A percentile compares a stretch with the other conserved stretches of the same genome.
phyloP scores from a whole-genome alignment of 2,329 filamentous ascomycete species.

The Colletotrichum cuscutae region DNA sequence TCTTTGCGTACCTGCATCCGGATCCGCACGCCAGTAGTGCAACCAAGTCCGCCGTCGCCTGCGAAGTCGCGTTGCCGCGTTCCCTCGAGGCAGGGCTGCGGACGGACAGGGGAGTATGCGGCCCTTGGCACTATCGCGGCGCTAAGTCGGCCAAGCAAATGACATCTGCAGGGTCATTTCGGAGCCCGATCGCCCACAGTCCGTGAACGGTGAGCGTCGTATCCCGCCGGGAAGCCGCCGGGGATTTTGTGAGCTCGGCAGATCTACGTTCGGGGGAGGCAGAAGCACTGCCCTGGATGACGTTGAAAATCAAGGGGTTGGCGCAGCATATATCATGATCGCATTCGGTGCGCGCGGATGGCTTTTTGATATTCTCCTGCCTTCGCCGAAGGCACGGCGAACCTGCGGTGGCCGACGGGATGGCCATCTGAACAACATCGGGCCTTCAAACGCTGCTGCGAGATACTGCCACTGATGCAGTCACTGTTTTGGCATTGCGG shows the following conservation, averaged over 20 bases:
- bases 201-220: background rate
- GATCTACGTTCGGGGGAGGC: background rate
- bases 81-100: background rate
- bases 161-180: background rate
- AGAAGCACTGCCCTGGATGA: background rate
- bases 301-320: background rate
- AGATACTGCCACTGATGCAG: background rate
- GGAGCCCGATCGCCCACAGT: background rate
- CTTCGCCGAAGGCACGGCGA: background rate
- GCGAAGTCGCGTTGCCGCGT: background rate
- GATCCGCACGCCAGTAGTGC: background rate
- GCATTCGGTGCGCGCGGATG: background rate
- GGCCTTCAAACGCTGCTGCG: background rate
- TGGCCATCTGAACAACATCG: background rate
- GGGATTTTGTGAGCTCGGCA: background rate
- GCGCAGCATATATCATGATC: background rate
- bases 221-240: background rate
- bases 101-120: background rate
- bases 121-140: background rate
- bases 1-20: background rate
- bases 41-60: background rate
- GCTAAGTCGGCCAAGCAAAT: constrained; percentile 5
- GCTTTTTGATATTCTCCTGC: background rate
- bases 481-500: background rate
- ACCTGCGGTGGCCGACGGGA: background rate